These are phyloP conservation scores for Cardamine occulta DNA, from an alignment of 345 rosid genomes.

Conservation along the genomic window DNA sequence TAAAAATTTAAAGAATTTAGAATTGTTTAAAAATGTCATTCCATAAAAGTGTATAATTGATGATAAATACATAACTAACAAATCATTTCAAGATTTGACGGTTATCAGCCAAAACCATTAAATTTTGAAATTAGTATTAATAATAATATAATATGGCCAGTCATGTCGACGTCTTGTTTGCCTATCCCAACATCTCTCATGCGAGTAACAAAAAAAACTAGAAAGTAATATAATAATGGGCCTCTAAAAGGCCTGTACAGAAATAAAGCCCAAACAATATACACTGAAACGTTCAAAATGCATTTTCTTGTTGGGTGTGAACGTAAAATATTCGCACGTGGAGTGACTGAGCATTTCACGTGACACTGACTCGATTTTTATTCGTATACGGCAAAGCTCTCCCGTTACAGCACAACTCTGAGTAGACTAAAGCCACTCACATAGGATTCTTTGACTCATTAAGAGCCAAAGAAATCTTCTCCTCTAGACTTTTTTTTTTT, in stretches of 20 bases:
- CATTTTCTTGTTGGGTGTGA: slow-evolving; percentile 1
- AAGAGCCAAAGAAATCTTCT: slow-evolving; percentile 14
- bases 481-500: background rate
- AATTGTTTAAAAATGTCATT: background rate
- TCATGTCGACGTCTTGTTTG: slow-evolving; percentile 9
- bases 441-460: slow-evolving; percentile 21
- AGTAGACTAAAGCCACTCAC: slow-evolving; percentile 19
- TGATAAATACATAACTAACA: background rate
- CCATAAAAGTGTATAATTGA: background rate
- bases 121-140: background rate
- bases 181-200: background rate
- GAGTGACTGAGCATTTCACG: slow-evolving; percentile 25
- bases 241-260: background rate
- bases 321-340: slow-evolving; percentile 25
- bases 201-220: background rate
- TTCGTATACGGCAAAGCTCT: slow-evolving; percentile 29
- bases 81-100: slow-evolving; percentile 15
- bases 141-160: background rate
- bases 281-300: background rate
- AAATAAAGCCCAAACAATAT: slow-evolving; percentile 2
- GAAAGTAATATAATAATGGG: slow-evolving; percentile 6
- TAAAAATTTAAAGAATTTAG: background rate
- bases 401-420: slow-evolving; percentile 18
- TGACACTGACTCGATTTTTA: slow-evolving; percentile 30
- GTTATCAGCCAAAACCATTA: slow-evolving; percentile 7